Percentiles rank a stretch among this genome's conserved stretches.
These are phyloP conservation scores for Prunus padus DNA, from an alignment of 306 rosid genomes.

Conservation along the genomic window DNA sequence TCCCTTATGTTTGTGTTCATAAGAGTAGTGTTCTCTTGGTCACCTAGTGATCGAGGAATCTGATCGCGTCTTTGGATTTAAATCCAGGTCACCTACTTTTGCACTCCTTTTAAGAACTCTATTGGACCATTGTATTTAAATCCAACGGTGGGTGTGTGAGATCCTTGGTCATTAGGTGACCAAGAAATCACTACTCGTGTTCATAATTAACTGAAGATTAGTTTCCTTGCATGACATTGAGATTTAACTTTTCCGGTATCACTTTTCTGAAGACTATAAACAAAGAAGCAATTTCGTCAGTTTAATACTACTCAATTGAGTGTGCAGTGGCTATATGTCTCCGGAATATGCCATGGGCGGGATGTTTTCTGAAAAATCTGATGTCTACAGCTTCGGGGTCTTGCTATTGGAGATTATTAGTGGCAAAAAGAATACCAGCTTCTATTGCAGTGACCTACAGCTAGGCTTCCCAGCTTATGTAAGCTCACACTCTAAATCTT, in stretches of 20 bases:
- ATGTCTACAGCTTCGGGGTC: slow-evolving; percentile 35
- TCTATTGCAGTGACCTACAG: slow-evolving; percentile 7
- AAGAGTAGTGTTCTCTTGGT: no score
- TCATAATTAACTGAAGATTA: background rate
- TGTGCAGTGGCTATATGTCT: slow-evolving; percentile 35
- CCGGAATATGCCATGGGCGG: slow-evolving; percentile 32
- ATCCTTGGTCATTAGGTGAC: no score
- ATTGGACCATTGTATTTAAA: no score
- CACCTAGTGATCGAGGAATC: no score
- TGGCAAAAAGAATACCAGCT: slow-evolving; percentile 26
- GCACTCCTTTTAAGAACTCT: no score
- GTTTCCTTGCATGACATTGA: background rate
- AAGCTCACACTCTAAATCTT: background rate
- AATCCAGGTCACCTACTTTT: no score
- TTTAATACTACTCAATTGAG: background rate
- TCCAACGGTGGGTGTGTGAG: no score
- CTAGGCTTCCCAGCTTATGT: slow-evolving; percentile 31
- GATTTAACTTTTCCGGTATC: background rate
- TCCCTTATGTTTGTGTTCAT: background rate
- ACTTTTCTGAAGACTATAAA: background rate
- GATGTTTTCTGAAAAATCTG: slow-evolving; percentile 25
- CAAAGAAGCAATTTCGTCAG: background rate
- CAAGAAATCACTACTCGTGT: no score
- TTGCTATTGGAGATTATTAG: slow-evolving; percentile 33
- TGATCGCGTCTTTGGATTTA: no score